Percentiles rank a stretch among this genome's conserved stretches.
These are phyloP conservation scores for Adansonia gregorii DNA, from an alignment of 441 rosid species.

Conservation along the genomic window DNA sequence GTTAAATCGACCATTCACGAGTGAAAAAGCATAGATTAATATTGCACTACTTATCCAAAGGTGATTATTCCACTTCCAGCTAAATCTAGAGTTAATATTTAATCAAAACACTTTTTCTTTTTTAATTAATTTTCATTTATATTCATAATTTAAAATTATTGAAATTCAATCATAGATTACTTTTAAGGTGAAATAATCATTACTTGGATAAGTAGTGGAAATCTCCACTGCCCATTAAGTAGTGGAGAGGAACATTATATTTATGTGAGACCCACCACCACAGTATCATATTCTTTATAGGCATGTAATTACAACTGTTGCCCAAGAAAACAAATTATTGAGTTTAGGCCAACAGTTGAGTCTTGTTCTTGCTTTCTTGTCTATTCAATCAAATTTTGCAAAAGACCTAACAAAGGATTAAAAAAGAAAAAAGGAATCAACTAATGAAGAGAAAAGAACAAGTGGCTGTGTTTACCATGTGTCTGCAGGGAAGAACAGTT, in stretches of 20 bases:
- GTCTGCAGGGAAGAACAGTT: constrained; percentile 93
- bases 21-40: background rate
- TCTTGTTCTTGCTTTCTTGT: background rate
- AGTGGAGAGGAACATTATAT: no score
- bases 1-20: background rate
- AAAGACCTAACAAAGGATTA: background rate
- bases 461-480: constrained; percentile 64
- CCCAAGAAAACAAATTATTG: background rate
- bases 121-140: no score
- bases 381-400: background rate
- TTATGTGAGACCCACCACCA: background rate
- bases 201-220: background rate
- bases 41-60: no score
- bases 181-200: no score
- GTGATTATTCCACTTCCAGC: no score
- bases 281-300: background rate
- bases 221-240: background rate
- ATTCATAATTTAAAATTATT: no score
- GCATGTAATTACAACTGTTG: background rate
- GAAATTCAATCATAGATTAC: no score
- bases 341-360: background rate
- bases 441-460: background rate
- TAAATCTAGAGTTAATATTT: no score
- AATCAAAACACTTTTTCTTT: no score
- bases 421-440: background rate